Evolutionary conservation across 2,329 filamentous ascomycete species (phyloP).

Genomic region (Sclerotinia minor): DNA sequence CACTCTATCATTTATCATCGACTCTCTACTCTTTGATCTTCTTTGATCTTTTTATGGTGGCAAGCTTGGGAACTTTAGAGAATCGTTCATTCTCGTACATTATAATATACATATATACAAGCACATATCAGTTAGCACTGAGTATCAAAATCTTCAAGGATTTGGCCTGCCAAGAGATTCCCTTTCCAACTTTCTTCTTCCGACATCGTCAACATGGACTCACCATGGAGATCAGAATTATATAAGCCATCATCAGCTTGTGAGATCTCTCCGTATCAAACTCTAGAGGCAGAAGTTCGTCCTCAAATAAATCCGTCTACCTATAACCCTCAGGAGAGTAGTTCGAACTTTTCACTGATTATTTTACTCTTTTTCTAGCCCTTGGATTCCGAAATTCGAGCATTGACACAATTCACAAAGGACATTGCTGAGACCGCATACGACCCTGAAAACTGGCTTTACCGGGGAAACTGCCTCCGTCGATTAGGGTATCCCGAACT

Average conservation of each 20-base stretch:
- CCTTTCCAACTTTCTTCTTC: neutral
- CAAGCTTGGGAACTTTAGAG: neutral
- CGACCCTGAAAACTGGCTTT: constrained; percentile 38
- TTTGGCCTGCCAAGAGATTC: neutral
- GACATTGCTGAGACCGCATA: constrained; percentile 32
- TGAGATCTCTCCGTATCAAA: constrained; percentile 32
- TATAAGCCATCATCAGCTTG: constrained; percentile 35
- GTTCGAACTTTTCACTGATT: constrained; percentile 25
- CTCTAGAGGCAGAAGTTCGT: constrained; percentile 34
- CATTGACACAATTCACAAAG: constrained; percentile 32
- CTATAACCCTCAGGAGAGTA: constrained; percentile 2
- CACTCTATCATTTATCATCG: neutral
- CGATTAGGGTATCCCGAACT: constrained; percentile 41
- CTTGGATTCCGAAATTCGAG: constrained; percentile 30
- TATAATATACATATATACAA: too few species aligned
- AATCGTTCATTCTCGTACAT: neutral
- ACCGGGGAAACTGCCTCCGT: constrained; percentile 35
- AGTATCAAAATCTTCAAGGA: neutral
- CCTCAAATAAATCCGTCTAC: constrained; percentile 16
- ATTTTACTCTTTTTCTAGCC: constrained; percentile 26
- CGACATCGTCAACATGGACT: constrained; percentile 27
- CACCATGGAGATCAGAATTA: constrained; percentile 31
- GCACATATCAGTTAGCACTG: neutral
- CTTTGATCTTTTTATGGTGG: neutral
- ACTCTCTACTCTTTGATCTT: neutral